Base-by-base conservation (phyloP, 352 stramenopile species). In the Pythium catenulatum region DNA sequence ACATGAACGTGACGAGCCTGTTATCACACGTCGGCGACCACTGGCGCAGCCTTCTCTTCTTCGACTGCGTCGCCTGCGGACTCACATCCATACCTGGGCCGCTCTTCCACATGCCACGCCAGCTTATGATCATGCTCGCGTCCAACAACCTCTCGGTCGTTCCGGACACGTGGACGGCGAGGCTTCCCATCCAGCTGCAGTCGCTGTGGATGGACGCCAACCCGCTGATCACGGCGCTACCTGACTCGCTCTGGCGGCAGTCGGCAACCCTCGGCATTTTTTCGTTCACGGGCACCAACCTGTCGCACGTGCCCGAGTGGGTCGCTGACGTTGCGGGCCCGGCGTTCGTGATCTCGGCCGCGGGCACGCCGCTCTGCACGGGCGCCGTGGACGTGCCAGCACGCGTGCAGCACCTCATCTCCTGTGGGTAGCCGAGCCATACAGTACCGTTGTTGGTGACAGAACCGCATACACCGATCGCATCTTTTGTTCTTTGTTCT, bases 171-270 rank as follows among this genome's bases (percentile, higher is more conserved):
- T 77, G 74, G 74, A 45, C 19, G 9, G 19, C 25, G 27, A 19
- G 27, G 27, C 19, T 50, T 17, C 36, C 21, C 17, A 0, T 72
- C 7, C 45, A 83, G 39, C 25, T 83, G 15, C 56, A 79, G 50
- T 45, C 50, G 34, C 21, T 79, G 25, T 82, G 74, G 74, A 37
- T 77, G 4, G 48, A 83, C 63, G 27, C 27, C n/a, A 83, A 83
- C 41, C 27, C 41, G 5, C 77, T 32, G 17, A 48, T 78, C 9
- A 27, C 37, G 6, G 41, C 34, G 23, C 52, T 84, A 1, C 77
- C 77, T 8, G 48, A 77, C 13, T 58, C 77, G n/a, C 27, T 78
- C 7, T 83, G 77, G 77, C 25, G 30, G 30, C 65, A 77, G 54
- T 36, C 39, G 3, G 39, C 63, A 15, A 77, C 63, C 23, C 46